A percentile compares a stretch with the other conserved stretches of the same genome.
Evolutionary conservation across 352 stramenopile genomes (phyloP).

Genomic region (Pythium biforme): DNA sequence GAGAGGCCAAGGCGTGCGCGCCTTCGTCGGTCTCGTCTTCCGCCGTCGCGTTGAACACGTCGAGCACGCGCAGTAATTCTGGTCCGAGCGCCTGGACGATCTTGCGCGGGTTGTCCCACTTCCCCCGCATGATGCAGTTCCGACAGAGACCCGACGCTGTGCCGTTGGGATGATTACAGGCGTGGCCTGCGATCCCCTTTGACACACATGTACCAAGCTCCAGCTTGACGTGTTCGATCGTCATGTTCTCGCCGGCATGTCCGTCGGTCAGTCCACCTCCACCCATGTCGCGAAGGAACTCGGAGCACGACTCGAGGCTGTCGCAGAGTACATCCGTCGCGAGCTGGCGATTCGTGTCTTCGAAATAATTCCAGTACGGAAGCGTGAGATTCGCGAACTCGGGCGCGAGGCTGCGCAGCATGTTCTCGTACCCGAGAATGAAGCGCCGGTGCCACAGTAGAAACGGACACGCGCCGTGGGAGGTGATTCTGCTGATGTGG

Average conservation of each 20-base stretch:
- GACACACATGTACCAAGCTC: conserved; percentile 18
- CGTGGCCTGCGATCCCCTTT: conserved; percentile 23
- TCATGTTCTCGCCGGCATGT: conserved; percentile 5
- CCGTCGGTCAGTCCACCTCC: conserved; percentile 15
- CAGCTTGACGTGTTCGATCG: conserved; percentile 13
- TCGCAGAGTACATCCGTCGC: conserved; percentile 11
- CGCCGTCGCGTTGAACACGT: conserved; percentile 18
- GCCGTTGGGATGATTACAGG: conserved; percentile 22
- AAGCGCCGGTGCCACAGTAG: conserved; percentile 29
- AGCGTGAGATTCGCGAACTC: conserved; percentile 25
- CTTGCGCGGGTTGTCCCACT: conserved; percentile 19
- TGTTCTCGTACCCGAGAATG: conserved; percentile 32
- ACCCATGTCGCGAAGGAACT: conserved; percentile 26
- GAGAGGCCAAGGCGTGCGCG: conserved; percentile 8
- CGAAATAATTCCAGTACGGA: conserved; percentile 30
- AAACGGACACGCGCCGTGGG: conserved; percentile 28
- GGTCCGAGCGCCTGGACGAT: conserved; percentile 17
- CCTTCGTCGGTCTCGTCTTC: conserved; percentile 3
- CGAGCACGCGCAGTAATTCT: conserved; percentile 17
- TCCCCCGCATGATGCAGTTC: conserved; percentile 23
- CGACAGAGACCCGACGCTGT: conserved; percentile 11
- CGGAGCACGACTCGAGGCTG: conserved; percentile 23
- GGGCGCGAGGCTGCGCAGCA: conserved; percentile 27
- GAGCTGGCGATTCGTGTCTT: conserved; percentile 25
- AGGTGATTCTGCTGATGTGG: conserved; percentile 13